A percentile compares a stretch with the other conserved stretches of the same genome.
phyloP scores from a whole-genome alignment of 495 filamentous ascomycete species.

The Penicillium flavigenum region DNA sequence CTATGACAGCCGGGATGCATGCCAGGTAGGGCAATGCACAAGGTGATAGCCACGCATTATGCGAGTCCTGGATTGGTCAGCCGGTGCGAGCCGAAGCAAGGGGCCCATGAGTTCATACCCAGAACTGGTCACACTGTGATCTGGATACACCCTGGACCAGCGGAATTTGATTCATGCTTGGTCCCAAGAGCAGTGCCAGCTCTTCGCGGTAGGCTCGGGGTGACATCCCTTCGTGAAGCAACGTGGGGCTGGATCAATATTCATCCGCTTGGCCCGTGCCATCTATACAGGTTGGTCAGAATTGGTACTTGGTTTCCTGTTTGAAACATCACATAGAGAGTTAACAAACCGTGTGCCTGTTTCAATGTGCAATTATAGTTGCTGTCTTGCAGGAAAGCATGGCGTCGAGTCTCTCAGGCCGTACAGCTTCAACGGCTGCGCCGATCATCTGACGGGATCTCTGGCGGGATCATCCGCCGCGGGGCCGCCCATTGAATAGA shows the following conservation, averaged over 20 bases:
- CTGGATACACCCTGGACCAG: constrained; percentile 8
- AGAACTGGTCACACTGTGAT: constrained; percentile 25
- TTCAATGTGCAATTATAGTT: background rate
- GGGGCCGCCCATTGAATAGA: constrained; percentile 2
- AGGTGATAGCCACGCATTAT: constrained; percentile 46
- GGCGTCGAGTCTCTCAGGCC: background rate
- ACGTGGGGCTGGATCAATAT: constrained; percentile 14
- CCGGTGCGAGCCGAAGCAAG: constrained; percentile 4
- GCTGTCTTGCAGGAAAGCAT: background rate
- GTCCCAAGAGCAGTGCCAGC: constrained; percentile 11
- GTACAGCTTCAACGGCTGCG: background rate
- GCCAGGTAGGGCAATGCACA: constrained; percentile 51
- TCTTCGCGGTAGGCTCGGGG: background rate
- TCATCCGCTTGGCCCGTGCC: constrained; percentile 10
- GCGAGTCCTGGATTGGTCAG: constrained; percentile 47
- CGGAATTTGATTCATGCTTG: constrained; percentile 26
- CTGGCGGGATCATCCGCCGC: constrained; percentile 5
- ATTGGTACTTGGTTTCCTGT: background rate
- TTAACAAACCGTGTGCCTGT: background rate
- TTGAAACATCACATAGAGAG: background rate
- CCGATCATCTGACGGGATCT: background rate
- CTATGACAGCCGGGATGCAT: constrained; percentile 43
- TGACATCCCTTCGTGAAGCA: background rate
- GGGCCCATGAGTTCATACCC: constrained; percentile 19
- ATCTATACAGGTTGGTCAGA: constrained; percentile 1